These are phyloP conservation scores for Penstemon newberryi DNA, from an alignment of 257 asterid genomes.

Conservation along the genomic window DNA sequence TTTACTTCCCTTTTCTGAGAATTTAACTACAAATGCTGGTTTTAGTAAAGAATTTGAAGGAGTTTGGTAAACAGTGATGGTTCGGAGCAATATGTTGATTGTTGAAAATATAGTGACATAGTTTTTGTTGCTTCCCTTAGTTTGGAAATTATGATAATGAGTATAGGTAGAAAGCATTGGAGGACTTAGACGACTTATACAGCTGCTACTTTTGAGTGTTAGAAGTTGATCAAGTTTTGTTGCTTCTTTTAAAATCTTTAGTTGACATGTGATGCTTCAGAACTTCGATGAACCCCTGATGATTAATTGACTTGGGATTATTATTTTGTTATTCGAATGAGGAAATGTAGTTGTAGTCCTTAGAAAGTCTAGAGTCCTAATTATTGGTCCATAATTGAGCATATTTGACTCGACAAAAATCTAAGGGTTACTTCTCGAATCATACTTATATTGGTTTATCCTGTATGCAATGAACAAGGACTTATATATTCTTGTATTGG, in stretches of 20 bases:
- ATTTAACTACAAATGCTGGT: conserved; percentile 21
- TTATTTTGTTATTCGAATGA: conserved; percentile 10
- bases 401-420: not conserved
- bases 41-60: not conserved
- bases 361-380: not conserved
- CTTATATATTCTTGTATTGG: not conserved
- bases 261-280: conserved; percentile 1
- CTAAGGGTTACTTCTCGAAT: not conserved
- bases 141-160: conserved; percentile 14
- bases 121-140: conserved; percentile 5
- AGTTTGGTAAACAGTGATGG: not conserved
- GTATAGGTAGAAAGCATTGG: not conserved
- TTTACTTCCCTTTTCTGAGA: conserved; percentile 1
- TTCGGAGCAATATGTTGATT: conserved; percentile 1
- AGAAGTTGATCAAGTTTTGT: conserved; percentile 8
- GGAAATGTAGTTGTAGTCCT: not conserved
- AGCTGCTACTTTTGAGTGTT: conserved; percentile 18
- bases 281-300: not conserved
- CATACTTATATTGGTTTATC: not conserved
- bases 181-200: not conserved
- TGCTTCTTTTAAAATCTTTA: conserved; percentile 2
- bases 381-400: not conserved
- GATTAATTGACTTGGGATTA: conserved; percentile 10
- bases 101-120: not conserved
- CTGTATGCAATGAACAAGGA: not conserved